phyloP scores from a whole-genome alignment of 2,329 filamentous ascomycete species.

The Ilyonectria mors-panacis region DNA sequence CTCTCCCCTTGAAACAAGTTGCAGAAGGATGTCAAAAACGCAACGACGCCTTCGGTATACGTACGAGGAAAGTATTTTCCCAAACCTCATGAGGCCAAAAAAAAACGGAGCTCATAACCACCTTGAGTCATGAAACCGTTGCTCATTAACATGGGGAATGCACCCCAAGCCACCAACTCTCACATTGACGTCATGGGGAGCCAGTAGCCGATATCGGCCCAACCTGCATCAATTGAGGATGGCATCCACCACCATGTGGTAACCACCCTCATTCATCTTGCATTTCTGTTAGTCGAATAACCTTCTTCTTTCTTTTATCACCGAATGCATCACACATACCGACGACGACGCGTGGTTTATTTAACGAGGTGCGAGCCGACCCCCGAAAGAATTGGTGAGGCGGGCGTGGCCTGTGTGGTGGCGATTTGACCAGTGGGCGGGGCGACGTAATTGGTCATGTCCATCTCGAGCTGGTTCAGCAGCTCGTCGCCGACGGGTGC shows the following conservation, averaged over 20 bases:
- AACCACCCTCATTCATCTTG: neutral
- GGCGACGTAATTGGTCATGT: slow-evolving; percentile 2
- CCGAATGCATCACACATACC: neutral
- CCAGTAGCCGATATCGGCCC: neutral
- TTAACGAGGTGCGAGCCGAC: slow-evolving; percentile 24
- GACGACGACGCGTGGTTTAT: neutral
- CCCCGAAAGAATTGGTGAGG: neutral
- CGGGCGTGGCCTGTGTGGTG: neutral
- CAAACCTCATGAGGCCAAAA: neutral
- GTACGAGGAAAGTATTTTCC: neutral
- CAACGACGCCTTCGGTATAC: neutral
- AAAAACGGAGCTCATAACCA: neutral
- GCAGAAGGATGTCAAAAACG: neutral
- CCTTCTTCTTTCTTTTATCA: neutral
- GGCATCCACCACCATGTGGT: neutral
- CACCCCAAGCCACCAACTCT: neutral
- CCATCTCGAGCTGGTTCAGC: slow-evolving; percentile 5
- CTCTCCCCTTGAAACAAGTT: too few species aligned
- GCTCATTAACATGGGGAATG: neutral
- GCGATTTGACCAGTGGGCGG: neutral
- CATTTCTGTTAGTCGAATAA: neutral
- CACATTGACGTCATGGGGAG: slow-evolving; percentile 1
- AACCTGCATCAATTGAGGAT: neutral
- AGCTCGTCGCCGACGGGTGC: neutral
- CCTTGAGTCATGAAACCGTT: neutral